These are phyloP conservation scores for Lolium perenne DNA, from an alignment of 176 grass and related monocot genomes.

Conservation along the genomic window DNA sequence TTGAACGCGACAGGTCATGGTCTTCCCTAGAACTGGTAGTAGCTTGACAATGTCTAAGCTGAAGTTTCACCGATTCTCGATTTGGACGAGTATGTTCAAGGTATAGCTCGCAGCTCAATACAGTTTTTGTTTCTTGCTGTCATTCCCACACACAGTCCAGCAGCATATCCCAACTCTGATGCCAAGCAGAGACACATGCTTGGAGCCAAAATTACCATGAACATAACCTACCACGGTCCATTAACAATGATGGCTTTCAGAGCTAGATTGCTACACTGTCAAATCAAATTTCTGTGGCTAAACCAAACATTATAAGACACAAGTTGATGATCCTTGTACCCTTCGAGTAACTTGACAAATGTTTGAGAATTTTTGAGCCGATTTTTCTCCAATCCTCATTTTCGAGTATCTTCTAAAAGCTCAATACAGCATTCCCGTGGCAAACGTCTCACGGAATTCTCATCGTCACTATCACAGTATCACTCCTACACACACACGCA, in stretches of 20 bases:
- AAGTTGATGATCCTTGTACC: too few relatives aligned
- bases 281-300: neutral
- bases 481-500: neutral
- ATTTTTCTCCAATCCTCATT: neutral
- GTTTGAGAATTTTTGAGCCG: neutral
- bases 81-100: neutral
- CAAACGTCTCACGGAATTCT: neutral
- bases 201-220: neutral
- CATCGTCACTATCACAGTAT: neutral
- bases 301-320: too few relatives aligned
- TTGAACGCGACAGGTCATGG: too few relatives aligned
- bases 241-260: neutral
- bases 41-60: neutral
- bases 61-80: neutral
- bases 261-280: neutral
- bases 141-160: neutral
- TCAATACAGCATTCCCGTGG: neutral
- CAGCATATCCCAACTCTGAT: neutral
- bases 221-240: constrained; percentile 6
- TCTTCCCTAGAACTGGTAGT: neutral
- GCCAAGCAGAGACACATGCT: neutral
- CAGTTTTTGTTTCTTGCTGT: neutral
- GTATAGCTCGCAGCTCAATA: neutral
- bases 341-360: neutral
- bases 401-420: neutral